A percentile compares a stretch with the other conserved stretches of the same genome.
These are phyloP conservation scores for Penicillium rolfsii DNA, from an alignment of 2,329 filamentous ascomycete species.

Conservation along the genomic window DNA sequence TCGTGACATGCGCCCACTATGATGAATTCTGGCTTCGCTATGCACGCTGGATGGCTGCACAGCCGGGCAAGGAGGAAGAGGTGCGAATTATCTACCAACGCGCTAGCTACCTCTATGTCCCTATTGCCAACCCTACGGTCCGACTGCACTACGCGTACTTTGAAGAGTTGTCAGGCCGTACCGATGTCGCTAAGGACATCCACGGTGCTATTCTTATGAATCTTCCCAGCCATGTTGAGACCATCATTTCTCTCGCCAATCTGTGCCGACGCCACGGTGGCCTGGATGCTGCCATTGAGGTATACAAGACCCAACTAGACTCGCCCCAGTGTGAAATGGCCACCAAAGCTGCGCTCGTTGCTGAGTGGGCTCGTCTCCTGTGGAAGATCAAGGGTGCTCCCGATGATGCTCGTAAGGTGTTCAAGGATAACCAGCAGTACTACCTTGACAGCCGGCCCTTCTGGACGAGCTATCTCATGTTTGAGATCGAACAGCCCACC, in stretches of 20 bases:
- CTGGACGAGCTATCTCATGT: slow-evolving; percentile 86
- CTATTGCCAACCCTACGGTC: slow-evolving; percentile 80
- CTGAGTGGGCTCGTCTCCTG: slow-evolving; percentile 82
- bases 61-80: slow-evolving; percentile 81
- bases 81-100: slow-evolving; percentile 89
- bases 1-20: slow-evolving; percentile 91
- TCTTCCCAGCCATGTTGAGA: slow-evolving; percentile 82
- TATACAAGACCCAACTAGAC: slow-evolving; percentile 81
- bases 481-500: slow-evolving; percentile 83
- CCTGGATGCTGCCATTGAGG: slow-evolving; percentile 78
- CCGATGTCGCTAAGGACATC: slow-evolving; percentile 80
- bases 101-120: slow-evolving; percentile 81
- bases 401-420: slow-evolving; percentile 81
- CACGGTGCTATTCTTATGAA: slow-evolving; percentile 76
- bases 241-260: slow-evolving; percentile 85
- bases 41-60: slow-evolving; percentile 86
- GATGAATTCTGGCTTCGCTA: slow-evolving; percentile 99
- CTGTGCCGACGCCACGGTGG: slow-evolving; percentile 81
- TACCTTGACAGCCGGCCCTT: slow-evolving; percentile 85
- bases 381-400: slow-evolving; percentile 85
- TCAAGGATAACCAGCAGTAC: slow-evolving; percentile 78
- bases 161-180: slow-evolving; percentile 79
- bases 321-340: slow-evolving; percentile 71
- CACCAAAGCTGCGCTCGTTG: slow-evolving; percentile 83
- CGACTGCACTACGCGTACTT: slow-evolving; percentile 92